phyloP scores from a whole-genome alignment of 306 rosid genomes.

The Sophora flavescens region DNA sequence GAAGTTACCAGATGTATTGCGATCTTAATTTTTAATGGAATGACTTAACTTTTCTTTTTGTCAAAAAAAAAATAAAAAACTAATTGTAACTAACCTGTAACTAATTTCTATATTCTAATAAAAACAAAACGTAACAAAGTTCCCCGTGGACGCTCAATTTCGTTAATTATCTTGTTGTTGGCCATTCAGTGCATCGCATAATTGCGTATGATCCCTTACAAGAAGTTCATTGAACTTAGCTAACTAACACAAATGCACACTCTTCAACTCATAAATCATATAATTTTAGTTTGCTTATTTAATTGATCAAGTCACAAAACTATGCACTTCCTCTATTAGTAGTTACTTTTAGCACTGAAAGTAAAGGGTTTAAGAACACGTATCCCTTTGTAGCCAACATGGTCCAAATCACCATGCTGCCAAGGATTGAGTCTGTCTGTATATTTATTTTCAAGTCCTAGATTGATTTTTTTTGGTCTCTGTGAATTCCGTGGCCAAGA shows the following conservation, averaged over 20 bases:
- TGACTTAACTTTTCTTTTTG: too few species aligned
- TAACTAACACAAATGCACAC: slow-evolving; percentile 4
- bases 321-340: not conserved
- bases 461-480: slow-evolving; percentile 37
- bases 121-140: not conserved
- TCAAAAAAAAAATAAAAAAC: too few species aligned
- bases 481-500: slow-evolving; percentile 19
- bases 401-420: slow-evolving; percentile 21
- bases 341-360: not conserved
- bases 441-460: slow-evolving; percentile 21
- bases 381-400: slow-evolving; percentile 19
- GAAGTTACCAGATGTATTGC: too few species aligned
- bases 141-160: not conserved
- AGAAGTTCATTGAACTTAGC: slow-evolving; percentile 41
- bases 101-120: too few species aligned
- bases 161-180: not conserved
- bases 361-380: slow-evolving; percentile 13
- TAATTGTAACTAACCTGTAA: too few species aligned
- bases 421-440: slow-evolving; percentile 10
- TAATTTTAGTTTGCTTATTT: not conserved
- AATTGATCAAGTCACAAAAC: slow-evolving; percentile 20
- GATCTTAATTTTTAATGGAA: too few species aligned
- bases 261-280: slow-evolving; percentile 26
- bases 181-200: slow-evolving; percentile 37
- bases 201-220: slow-evolving; percentile 20